Evolutionary conservation across 495 filamentous ascomycete genomes (phyloP), one percentile per base, ranked within the genome.

Genomic region (Darksidea phi): DNA sequence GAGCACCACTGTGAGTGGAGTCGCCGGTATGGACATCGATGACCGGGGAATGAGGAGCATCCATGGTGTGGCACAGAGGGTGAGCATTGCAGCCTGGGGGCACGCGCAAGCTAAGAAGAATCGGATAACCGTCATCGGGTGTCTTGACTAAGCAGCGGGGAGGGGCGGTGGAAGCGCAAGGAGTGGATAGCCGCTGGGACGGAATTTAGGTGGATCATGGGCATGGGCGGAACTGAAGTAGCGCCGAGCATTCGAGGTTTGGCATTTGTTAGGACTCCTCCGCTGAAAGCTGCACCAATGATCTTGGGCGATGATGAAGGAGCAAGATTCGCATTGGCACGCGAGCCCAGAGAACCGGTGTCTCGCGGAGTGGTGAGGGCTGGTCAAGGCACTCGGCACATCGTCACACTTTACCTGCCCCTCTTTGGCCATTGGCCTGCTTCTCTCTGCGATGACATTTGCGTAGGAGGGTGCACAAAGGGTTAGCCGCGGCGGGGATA

Each of bases 111-210:
- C 48, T 59, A 65, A 65, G 56, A 55, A 43, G 26, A 48, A 58
- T 38, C 38, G 47, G 26, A 59, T 41, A 54, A 59, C 21, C 48
- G 53, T 54, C 48, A 54, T 59, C 43, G 37, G 49, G 13, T 26
- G 17, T 18, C 48, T 43, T 65, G 48, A 65, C 43, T 65, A 37
- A 65, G 61, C 61, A 64, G 48, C 36, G 48, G 47, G 54, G 53
- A 53, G 17, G 48, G 15, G 54, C 46, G 54, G 52, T 45, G 23
- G 42, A 15, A 36, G 37, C 17, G 59, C 59, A 37, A 56, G 51
- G 52, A 63, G 59, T 63, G 59, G 59, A 57, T 42, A 50, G 43
- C 51, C 51, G 54, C 50, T 54, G 58, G 58, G 20, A 32, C 38
- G 21, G 43, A 24, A 61, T 49, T 47, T 47, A 42, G 58, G 58